Evolutionary conservation across 495 filamentous ascomycete genomes (phyloP), one percentile per base, ranked within the genome.

Genomic region (Amorphotheca resinae): DNA sequence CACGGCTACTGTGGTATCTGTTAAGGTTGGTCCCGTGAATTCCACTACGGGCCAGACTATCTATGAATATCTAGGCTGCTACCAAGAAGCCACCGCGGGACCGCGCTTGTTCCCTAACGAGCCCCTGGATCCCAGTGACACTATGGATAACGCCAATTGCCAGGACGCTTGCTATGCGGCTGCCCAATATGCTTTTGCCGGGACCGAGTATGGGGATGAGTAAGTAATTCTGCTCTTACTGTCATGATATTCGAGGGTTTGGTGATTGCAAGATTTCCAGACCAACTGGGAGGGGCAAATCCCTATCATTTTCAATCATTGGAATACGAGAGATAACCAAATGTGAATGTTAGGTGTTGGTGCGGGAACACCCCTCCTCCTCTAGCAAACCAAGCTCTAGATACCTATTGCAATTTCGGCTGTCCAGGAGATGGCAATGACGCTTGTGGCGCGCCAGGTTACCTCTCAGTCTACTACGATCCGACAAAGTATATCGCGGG

Each of bases 341-440:
- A n/a, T n/a, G n/a, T 28, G 11, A 11, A 28, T 28, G 11, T 11
- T 28, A 11, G 11, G 11, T 28, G 25, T 28, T 28, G 25, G 25
- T 28, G 25, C 71, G 66, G 64, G 69, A 47, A 15, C 12, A 49
- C 55, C 18, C 53, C 55, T 12, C 17, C 4, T 12, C 6, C 16
- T 2, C 22, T 28, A 22, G 42, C 33, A 12, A 45, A 54, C 36
- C 46, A 59, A 51, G 61, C 60, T n/a, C 47, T 38, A 2, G 53
- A 63, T 4, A 38, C 22, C n/a, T 40, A 62, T 4, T 65, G 63
- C 45, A 57, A 62, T 26, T 65, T 56, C 40, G 41, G 55, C 14
- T 65, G 61, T 34, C 36, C 56, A 28, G 64, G 64, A 33, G 49
- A 54, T 43, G 37, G 52, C 3, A 61, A 52, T 20, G 50, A 64